Conservation (phyloP, 208 protist genomes). For the Leishmania major region DNA sequence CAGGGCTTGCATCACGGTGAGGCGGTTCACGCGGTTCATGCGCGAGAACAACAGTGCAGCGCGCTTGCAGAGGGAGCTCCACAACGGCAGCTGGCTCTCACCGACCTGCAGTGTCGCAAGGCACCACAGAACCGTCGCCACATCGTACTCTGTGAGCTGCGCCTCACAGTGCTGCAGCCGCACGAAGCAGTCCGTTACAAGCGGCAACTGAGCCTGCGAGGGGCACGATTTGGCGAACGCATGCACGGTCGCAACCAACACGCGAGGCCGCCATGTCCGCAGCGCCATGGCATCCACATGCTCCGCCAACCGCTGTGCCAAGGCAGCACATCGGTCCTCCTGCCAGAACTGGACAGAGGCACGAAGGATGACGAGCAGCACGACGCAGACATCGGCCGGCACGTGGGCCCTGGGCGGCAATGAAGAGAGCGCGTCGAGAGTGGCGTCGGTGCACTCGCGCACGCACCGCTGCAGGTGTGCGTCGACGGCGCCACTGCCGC, state of each 20-base stretch:
- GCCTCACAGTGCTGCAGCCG: slow-evolving; percentile 42
- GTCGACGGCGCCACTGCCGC: slow-evolving; percentile 7
- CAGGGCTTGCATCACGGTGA: slow-evolving; percentile 56
- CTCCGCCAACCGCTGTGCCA: slow-evolving; percentile 41
- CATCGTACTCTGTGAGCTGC: slow-evolving; percentile 51
- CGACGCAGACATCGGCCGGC: slow-evolving; percentile 30
- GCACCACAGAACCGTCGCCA: slow-evolving; percentile 65
- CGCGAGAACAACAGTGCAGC: slow-evolving; percentile 36
- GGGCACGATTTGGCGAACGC: slow-evolving; percentile 55
- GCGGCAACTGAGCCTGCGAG: slow-evolving; percentile 10
- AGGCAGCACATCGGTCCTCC: slow-evolving; percentile 15
- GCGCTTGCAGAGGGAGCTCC: slow-evolving; percentile 55
- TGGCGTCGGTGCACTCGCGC: slow-evolving; percentile 9
- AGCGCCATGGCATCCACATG: slow-evolving; percentile 41
- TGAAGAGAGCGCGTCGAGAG: slow-evolving; percentile 25
- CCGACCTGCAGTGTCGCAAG: slow-evolving; percentile 44
- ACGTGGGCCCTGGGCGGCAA: slow-evolving; percentile 30
- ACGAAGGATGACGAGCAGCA: slow-evolving; percentile 43
- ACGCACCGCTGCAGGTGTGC: slow-evolving; percentile 7
- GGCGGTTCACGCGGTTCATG: slow-evolving; percentile 43
- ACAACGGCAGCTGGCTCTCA: slow-evolving; percentile 36
- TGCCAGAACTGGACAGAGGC: slow-evolving; percentile 27
- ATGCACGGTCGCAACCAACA: slow-evolving; percentile 54
- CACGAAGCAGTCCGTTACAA: slow-evolving; percentile 47
- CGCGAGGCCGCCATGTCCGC: slow-evolving; percentile 47